Base-by-base conservation (phyloP, 148 eudicot genomes). In the Tetragonia tetragonoides region DNA sequence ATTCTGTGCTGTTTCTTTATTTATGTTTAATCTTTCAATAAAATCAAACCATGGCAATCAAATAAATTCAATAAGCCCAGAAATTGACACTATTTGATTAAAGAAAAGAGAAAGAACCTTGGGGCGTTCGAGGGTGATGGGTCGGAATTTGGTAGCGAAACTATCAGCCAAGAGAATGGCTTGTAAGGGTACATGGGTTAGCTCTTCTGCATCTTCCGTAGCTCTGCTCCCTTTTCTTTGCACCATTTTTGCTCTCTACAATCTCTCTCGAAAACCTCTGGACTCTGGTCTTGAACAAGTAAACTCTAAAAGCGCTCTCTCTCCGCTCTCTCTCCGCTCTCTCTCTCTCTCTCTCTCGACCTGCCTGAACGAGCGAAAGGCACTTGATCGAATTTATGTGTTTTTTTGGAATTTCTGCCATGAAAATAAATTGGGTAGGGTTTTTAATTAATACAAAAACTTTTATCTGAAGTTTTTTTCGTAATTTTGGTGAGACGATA, bases 61-160 rank as follows among this genome's bases (percentile, higher is more conserved):
- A 61, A 3, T 21, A 17, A 68, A 20, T 6, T 37, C 24, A 68
- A 69, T 46, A n/a, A 60, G 38, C 2, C 6, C 12, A 23, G 9
- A 64, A 42, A 23, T 11, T 5, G 38, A 23, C 3, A 15, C 0
- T 8, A 16, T 3, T 16, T 4, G 10, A 11, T n/a, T 5, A 59
- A 28, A 14, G 2, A 5, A 23, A 57, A 67, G 66, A 38, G 41
- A 21, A 42, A 51, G 15, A 68, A 90, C 97, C 86, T 94, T 94
- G 66, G 99, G 97, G 81, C 97, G 94, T 83, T 95, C 97, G 51
- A 92, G 94, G 5, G 99, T 91, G 79, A 95, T 95, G 69, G 99
- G 99, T 37, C 97, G 93, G 72, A 95, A 95, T 77, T 83, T 89
- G 62, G 90, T 91, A 78, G 95, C 88, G 73, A 95, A 95, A 75